These are phyloP conservation scores for Rhodomyrtus tomentosa DNA, from an alignment of 345 rosid species.

Conservation along the genomic window DNA sequence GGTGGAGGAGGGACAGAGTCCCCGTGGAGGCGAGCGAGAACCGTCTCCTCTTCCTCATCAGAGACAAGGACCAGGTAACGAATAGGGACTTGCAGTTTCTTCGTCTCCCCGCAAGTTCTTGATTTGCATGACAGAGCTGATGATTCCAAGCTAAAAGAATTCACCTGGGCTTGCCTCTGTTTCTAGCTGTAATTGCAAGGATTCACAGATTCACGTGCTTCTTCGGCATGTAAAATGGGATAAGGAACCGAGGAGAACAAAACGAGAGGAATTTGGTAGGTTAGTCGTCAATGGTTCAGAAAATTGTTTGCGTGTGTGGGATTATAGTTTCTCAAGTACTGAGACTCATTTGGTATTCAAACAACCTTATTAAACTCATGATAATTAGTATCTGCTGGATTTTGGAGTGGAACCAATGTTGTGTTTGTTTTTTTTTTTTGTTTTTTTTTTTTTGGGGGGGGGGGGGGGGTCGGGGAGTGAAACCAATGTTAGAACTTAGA, in stretches of 20 bases:
- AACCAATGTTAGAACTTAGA: not conserved
- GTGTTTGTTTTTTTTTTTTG: too few species aligned
- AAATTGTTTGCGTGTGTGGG: not conserved
- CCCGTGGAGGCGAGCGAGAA: constrained; percentile 9
- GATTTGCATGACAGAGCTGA: not conserved
- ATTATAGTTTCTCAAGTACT: not conserved
- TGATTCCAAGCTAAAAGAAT: not conserved
- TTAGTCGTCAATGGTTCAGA: not conserved
- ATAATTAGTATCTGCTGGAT: not conserved
- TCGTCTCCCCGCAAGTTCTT: not conserved
- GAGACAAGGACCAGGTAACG: constrained; percentile 39
- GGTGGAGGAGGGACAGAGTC: constrained; percentile 1
- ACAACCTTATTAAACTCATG: not conserved
- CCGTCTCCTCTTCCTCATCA: constrained; percentile 11
- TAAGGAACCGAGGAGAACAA: not conserved
- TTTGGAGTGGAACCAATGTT: not conserved
- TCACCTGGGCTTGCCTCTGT: not conserved
- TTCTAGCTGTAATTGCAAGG: not conserved
- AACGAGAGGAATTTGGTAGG: not conserved
- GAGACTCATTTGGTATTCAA: not conserved
- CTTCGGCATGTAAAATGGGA: not conserved
- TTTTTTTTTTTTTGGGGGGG: too few species aligned
- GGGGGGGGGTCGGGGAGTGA: too few species aligned
- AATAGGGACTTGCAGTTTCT: not conserved
- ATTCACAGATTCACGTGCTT: not conserved